These are phyloP conservation scores for Apiospora phragmitis DNA, from an alignment of 2,329 filamentous ascomycete genomes.

Conservation along the genomic window DNA sequence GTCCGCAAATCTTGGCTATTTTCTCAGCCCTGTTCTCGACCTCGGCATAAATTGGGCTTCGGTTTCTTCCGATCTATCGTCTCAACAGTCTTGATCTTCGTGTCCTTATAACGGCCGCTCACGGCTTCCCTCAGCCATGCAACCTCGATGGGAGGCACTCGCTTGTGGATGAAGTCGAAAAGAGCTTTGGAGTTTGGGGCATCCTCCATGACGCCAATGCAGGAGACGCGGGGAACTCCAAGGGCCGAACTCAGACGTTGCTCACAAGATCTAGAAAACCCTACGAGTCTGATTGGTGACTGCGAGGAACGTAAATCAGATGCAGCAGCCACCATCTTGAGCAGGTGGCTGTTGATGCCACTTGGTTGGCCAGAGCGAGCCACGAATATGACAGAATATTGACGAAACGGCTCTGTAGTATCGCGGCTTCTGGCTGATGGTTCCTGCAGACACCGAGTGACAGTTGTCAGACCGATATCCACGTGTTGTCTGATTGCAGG, in stretches of 20 bases:
- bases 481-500: slow-evolving; percentile 59
- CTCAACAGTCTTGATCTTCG: slow-evolving; percentile 48
- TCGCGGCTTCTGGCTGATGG: slow-evolving; percentile 28
- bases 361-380: slow-evolving; percentile 57
- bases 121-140: slow-evolving; percentile 55
- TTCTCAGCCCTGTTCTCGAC: background rate
- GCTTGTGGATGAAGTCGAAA: slow-evolving; percentile 53
- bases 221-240: slow-evolving; percentile 64
- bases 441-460: slow-evolving; percentile 59
- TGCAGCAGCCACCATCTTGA: slow-evolving; percentile 53
- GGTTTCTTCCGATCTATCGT: slow-evolving; percentile 25
- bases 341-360: slow-evolving; percentile 60
- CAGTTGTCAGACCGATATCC: slow-evolving; percentile 64
- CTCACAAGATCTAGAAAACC: slow-evolving; percentile 61
- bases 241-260: slow-evolving; percentile 57
- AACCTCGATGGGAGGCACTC: slow-evolving; percentile 53
- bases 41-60: background rate
- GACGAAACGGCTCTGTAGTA: background rate
- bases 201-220: slow-evolving; percentile 57
- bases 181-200: slow-evolving; percentile 60
- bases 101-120: slow-evolving; percentile 40
- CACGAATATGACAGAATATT: slow-evolving; percentile 58
- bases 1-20: background rate
- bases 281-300: slow-evolving; percentile 56
- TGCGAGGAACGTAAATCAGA: slow-evolving; percentile 41